Base-by-base conservation (phyloP, 495 filamentous ascomycete species). In the Terfezia claveryi region DNA sequence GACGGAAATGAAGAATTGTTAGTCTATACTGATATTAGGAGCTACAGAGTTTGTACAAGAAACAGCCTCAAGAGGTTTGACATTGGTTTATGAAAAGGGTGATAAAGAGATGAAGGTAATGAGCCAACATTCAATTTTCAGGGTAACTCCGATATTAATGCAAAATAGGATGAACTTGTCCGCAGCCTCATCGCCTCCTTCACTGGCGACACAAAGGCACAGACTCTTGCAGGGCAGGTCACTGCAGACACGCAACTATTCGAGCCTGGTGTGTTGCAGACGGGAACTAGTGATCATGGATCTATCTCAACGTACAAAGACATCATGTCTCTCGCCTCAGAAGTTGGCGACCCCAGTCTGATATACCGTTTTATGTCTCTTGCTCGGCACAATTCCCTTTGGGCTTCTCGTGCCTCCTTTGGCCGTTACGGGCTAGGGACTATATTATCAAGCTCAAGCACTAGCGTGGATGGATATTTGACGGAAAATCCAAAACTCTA, bases 321-420 rank as follows among this genome's bases (percentile, higher is more conserved):
- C 61, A 94, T 98, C 53, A 83, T 98, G 73, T 88, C 74, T 58
- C 73, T 98, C 37, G 89, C 91, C 16, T 78, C 86, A 53, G 91
- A 98, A 70, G 84, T 94, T 14, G 91, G 91, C 20, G 88, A 96
- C 64, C 85, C 87, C 32, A 91, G 85, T 56, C 73, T 98, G 3
- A 85, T 95, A 8, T 98, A 98, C 68, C 82, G 87, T 55, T 94
- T 96, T 66, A 98, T 98, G 91, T 85, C 86, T 0, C 70, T 98
- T 56, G 91, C 91, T 2, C 82, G 85, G 1, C 91, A 94, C 59
- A 92, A 93, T 55, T 85, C 88, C 0, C 85, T 93, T 37, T 98
- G 91, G 91, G 87, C 87, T 3, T 92, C 85, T 20, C 79, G 91
- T 23, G 89, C 91, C 2, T 88, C 91, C 1, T 94, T 98, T 67